phyloP scores from a whole-genome alignment of 1,139 yeast species.

The Blastobotrys serpentis region DNA sequence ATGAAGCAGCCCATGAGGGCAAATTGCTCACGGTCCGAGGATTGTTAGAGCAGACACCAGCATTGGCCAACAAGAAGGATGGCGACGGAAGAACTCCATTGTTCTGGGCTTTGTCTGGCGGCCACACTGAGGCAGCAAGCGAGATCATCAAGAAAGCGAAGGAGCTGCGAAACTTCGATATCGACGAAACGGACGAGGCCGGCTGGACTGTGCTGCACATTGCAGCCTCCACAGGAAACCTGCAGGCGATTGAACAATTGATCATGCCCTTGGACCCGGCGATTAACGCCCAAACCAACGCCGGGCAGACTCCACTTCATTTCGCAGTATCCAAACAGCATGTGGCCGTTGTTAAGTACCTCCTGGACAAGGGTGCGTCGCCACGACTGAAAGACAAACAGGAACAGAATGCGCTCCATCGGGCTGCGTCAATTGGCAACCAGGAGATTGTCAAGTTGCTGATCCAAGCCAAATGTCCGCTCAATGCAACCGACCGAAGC shows the following conservation, averaged over 20 bases:
- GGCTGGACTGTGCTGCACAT: constrained; percentile 92
- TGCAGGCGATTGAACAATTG: constrained; percentile 48
- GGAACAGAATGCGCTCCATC: constrained; percentile 67
- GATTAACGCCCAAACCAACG: constrained; percentile 53
- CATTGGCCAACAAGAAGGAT: constrained; percentile 50
- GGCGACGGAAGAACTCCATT: constrained; percentile 78
- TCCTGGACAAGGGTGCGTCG: constrained; percentile 58
- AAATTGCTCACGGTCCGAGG: constrained; percentile 50
- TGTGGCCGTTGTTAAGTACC: constrained; percentile 49
- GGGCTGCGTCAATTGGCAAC: constrained; percentile 83
- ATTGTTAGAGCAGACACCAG: constrained; percentile 51
- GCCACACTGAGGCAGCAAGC: constrained; percentile 54
- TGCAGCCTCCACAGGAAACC: constrained; percentile 70
- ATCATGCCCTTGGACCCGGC: constrained; percentile 47
- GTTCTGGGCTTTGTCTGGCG: constrained; percentile 84
- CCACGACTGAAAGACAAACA: constrained; percentile 64
- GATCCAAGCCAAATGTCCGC: constrained; percentile 56
- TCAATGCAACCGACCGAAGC: constrained; percentile 64
- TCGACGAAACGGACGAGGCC: constrained; percentile 71
- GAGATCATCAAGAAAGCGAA: constrained; percentile 46
- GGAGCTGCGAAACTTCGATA: constrained; percentile 44
- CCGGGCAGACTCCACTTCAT: constrained; percentile 76
- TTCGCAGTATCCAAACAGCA: constrained; percentile 73
- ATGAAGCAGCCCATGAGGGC: constrained; percentile 60
- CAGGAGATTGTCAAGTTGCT: constrained; percentile 51